Conservation (phyloP, 768 basidiomycete species). For the Xerocomellus amylosporus region DNA sequence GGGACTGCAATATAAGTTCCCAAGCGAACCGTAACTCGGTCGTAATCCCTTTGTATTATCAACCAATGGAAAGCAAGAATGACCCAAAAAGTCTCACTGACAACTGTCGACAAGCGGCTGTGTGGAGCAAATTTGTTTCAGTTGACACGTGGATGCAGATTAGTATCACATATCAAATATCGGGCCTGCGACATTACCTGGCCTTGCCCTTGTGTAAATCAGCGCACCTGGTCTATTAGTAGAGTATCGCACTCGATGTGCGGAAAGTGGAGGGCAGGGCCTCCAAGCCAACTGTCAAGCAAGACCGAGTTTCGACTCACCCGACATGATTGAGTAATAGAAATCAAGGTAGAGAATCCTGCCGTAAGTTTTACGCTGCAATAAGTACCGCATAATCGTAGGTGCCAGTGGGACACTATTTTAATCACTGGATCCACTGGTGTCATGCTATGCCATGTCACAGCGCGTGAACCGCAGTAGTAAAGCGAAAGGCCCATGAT, state of each 20-base stretch:
- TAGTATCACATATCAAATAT: neutral
- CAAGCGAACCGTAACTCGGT: neutral
- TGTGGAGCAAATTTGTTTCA: conserved; percentile 28
- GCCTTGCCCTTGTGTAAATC: neutral
- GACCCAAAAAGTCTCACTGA: neutral
- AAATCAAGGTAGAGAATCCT: neutral
- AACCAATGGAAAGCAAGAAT: conserved; percentile 3
- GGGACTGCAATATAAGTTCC: neutral
- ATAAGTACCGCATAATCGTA: neutral
- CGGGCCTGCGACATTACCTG: neutral
- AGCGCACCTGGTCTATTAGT: neutral
- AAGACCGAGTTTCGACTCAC: neutral
- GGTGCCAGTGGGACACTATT: neutral
- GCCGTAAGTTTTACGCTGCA: neutral
- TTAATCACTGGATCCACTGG: neutral
- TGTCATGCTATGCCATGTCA: neutral
- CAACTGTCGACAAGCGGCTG: conserved; percentile 8
- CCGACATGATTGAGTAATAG: neutral
- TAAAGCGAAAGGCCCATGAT: neutral
- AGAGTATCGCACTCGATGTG: neutral
- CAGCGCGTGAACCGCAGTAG: neutral
- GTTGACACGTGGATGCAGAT: conserved; percentile 4
- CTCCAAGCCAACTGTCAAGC: neutral
- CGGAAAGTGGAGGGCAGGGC: neutral
- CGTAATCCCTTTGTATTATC: neutral